These are phyloP conservation scores for Pseudopithomyces maydicus DNA, from an alignment of 2,329 filamentous ascomycete genomes.

Conservation along the genomic window DNA sequence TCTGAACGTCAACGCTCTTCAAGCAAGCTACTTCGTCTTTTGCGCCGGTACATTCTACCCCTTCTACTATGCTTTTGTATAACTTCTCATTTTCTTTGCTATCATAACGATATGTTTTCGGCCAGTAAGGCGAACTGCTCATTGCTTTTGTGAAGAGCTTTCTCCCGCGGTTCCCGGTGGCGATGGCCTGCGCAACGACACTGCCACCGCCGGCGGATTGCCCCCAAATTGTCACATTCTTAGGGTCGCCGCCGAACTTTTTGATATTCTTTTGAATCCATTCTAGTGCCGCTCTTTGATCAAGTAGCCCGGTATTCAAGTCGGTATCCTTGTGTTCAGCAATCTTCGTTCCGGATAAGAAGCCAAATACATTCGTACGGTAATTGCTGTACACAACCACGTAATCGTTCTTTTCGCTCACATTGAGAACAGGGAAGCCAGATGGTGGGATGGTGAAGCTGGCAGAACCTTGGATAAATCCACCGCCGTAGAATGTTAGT, in stretches of 20 bases:
- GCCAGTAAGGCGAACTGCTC: slow-evolving; percentile 62
- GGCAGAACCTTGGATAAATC: slow-evolving; percentile 63
- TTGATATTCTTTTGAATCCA: slow-evolving; percentile 61
- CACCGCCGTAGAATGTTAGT: slow-evolving; percentile 66
- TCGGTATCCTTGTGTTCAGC: slow-evolving; percentile 51
- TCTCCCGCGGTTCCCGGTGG: slow-evolving; percentile 49
- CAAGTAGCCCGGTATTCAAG: slow-evolving; percentile 58
- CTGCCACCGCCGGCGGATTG: slow-evolving; percentile 62
- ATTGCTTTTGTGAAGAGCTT: slow-evolving; percentile 58
- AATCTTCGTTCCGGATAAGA: slow-evolving; percentile 57
- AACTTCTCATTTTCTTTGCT: slow-evolving; percentile 57
- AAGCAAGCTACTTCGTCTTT: slow-evolving; percentile 59
- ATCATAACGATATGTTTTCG: slow-evolving; percentile 62
- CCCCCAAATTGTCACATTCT: slow-evolving; percentile 60
- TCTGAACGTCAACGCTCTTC: slow-evolving; percentile 59
- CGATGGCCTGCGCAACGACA: slow-evolving; percentile 60
- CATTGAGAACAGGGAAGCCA: slow-evolving; percentile 64
- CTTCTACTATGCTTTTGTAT: slow-evolving; percentile 53
- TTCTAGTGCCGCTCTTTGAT: slow-evolving; percentile 58
- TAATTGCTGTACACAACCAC: slow-evolving; percentile 61
- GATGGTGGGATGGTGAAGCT: slow-evolving; percentile 61
- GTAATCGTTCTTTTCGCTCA: slow-evolving; percentile 57
- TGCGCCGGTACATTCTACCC: slow-evolving; percentile 52
- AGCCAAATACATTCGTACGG: slow-evolving; percentile 62
- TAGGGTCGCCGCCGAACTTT: slow-evolving; percentile 59